Evolutionary conservation across 306 rosid species (phyloP), one percentile per base, ranked within the genome.

Genomic region (Hylodesmum podocarpum): DNA sequence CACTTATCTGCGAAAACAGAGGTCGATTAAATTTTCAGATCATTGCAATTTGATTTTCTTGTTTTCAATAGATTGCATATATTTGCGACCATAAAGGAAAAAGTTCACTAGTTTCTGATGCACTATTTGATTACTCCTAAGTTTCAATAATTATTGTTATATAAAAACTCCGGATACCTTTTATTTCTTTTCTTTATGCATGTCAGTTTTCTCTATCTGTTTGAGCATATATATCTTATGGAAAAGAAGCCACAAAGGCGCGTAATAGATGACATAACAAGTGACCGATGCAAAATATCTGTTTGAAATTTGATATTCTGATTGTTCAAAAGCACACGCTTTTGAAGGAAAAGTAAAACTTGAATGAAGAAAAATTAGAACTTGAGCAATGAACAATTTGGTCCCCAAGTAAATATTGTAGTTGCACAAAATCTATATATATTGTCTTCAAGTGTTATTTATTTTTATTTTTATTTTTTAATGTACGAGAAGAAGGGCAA

Each of bases 111-210:
- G 40, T 19, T 21, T 24, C 2, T 9, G 1, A 39, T 40, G 36
- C 50, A 40, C 34, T 66, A 22, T 34, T 24, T 43, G 44, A 55
- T 34, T 61, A 33, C 7, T 40, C 40, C 41, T 1, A 54, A 57
- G 8, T 57, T 4, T 29, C 70, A 55, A 75, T 72, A 59, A 76
- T 31, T 39, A 62, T 75, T 28, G 19, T 68, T n/a, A 50, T n/a
- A 50, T 24, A 76, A 49, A n/a, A 16, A 62, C 40, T 27, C 47
- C 12, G 6, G 0, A 5, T 31, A 1, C 51, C 5, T 71, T 65
- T 64, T 33, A 14, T 9, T 34, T 27, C 8, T 59, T 31, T 65
- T 46, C 12, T 11, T 41, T 27, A n/a, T n/a, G n/a, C n/a, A 59
- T 59, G 24, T 28, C 19, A 22, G 33, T 50, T 59, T 70, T 47